Percentiles rank a stretch among this genome's conserved stretches.
These are phyloP conservation scores for Pichia sp. DNA, from an alignment of 1,139 yeast species.

Conservation along the genomic window DNA sequence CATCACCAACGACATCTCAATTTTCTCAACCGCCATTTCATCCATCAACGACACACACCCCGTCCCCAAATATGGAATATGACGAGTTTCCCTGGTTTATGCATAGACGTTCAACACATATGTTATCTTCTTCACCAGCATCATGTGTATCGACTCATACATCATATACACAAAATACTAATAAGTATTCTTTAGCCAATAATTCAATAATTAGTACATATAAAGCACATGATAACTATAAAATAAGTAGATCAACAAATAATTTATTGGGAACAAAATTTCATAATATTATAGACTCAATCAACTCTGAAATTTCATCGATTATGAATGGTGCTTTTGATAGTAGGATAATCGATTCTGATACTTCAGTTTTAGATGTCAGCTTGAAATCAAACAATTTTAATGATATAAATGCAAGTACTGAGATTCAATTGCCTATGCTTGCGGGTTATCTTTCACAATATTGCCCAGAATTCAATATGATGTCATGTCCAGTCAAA, in stretches of 20 bases:
- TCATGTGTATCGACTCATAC: conserved; percentile 4
- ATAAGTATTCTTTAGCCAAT: conserved; percentile 2
- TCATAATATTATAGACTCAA: conserved; percentile 3
- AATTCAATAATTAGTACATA: conserved; percentile 2
- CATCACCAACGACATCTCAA: conserved; percentile 13
- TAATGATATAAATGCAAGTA: background rate
- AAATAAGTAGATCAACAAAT: conserved; percentile 4
- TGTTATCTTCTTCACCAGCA: conserved; percentile 7
- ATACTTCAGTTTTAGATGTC: conserved; percentile 7
- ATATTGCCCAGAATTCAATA: conserved; percentile 44
- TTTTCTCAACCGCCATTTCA: conserved; percentile 1
- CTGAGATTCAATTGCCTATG: conserved; percentile 30
- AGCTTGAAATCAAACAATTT: background rate
- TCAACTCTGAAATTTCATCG: conserved; percentile 4
- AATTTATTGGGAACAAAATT: conserved; percentile 3
- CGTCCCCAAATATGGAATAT: conserved; percentile 43
- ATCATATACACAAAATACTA: background rate
- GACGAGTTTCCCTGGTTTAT: conserved; percentile 39
- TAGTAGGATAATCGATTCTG: background rate
- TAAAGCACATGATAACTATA: conserved; percentile 1
- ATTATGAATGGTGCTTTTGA: conserved; percentile 12
- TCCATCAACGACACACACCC: conserved; percentile 19
- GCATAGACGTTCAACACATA: conserved; percentile 2
- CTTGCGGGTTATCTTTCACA: conserved; percentile 47
- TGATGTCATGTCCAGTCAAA: conserved; percentile 42